These are phyloP conservation scores for Neofusicoccum umdonicola DNA, from an alignment of 2,329 filamentous ascomycete genomes.

Conservation along the genomic window DNA sequence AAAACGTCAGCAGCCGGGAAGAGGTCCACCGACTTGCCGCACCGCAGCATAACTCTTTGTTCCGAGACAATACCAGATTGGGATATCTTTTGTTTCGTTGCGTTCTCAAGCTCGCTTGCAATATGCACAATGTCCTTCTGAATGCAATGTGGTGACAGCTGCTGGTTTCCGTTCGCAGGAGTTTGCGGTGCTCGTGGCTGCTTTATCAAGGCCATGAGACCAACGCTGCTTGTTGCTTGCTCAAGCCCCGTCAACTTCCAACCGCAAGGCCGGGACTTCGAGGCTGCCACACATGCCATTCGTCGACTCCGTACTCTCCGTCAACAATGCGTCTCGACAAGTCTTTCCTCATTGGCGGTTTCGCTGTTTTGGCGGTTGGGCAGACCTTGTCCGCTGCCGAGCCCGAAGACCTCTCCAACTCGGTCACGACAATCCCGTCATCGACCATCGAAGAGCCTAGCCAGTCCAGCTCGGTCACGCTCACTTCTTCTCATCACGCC, in stretches of 20 bases:
- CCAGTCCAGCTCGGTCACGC: no score
- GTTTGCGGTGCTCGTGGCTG: neutral
- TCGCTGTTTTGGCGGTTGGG: neutral
- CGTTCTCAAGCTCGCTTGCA: no score
- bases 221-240: neutral
- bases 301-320: neutral
- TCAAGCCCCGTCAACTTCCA: neutral
- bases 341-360: neutral
- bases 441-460: neutral
- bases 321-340: neutral
- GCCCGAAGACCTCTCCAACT: no score
- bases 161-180: neutral
- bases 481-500: neutral
- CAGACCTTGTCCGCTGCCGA: neutral
- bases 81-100: no score
- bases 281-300: neutral
- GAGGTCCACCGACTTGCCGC: no score
- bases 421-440: neutral
- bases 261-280: neutral
- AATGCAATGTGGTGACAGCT: neutral
- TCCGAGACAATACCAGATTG: no score
- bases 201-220: neutral
- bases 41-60: no score
- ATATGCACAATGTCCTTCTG: neutral
- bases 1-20: no score